Evolutionary conservation across 129 eudicot genomes (phyloP), one percentile per base, ranked within the genome.

Genomic region (Ambrosia trifida): DNA sequence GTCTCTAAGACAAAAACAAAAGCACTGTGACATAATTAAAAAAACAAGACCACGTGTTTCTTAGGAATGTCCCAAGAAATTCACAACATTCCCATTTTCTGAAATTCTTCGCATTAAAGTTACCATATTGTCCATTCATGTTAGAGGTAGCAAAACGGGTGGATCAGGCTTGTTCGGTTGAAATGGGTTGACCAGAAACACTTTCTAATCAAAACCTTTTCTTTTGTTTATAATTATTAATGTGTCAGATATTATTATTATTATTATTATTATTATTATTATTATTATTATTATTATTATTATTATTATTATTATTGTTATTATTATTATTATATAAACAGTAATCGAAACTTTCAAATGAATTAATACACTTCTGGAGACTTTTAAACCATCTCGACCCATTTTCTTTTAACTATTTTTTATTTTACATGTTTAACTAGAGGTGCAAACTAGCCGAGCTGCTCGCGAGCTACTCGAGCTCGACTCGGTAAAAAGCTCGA

Each of bases 1-100:
- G 96, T 72, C 94, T 89, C 98, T 89, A 77, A 70, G 77, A 56
- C 68, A 77, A 50, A 77, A 70, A 69, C 47, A n/a, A 75, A 33
- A 16, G 35, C 70, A 54, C 11, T 40, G 28, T 64, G 30, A 62
- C 65, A 69, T 59, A 31, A 64, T 49, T 72, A 12, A 18, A 57
- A 65, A 65, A 30, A 24, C 18, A 8, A 70, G 60, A 49, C 78
- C 47, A 43, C 35, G 19, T 28, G 66, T 72, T 72, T 58, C 17
- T 28, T 49, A 50, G 59, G 7, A 31, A 30, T 6, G 46, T 16
- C 46, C 59, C 76, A 45, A 24, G 28, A 24, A 24, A 24, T 24
- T 24, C 28, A 24, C 28, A 24, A 24, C 28, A 24, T 24, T 24
- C 16, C 41, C 59, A 30, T 24, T 30, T 2, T 30, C 30, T 16